Evolutionary conservation across 495 filamentous ascomycete species (phyloP), one percentile per base, ranked within the genome.

Genomic region (Pyronema omphalodes): DNA sequence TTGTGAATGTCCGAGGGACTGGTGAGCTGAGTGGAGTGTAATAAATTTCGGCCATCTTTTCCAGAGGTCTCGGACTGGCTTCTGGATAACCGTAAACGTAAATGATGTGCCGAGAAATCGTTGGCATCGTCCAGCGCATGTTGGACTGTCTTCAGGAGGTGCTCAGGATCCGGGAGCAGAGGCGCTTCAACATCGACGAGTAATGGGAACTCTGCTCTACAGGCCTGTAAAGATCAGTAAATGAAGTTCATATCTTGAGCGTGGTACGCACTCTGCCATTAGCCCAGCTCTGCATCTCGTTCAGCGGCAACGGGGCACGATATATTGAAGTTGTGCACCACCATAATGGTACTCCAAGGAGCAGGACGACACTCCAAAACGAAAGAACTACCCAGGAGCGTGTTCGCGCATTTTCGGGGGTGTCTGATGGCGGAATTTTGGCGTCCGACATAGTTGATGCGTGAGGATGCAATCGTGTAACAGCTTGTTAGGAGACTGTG

Each of bases 251-350:
- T 17, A 12, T 47, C 23, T 47, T 15, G 44, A 23, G 23, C 17
- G 17, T 47, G 9, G 44, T 35, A 61, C 73, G 54, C 68, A 91
- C 89, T 77, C 83, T 88, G 44, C 91, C 86, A 64, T 93, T 83
- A 11, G 88, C 84, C 91, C 91, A 96, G 53, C 83, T 78, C 48
- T 82, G 77, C 91, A 98, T 98, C 55, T 82, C 76, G 60, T 80
- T 73, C 61, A 95, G 67, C 37, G 91, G 91, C 60, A 98, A 70
- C 37, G 78, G 74, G 1, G 91, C 87, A 43, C 91, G 78, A 70
- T 95, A 86, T 60, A 96, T 91, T 0, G 85, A 82, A 0, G 93
- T 96, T n/a, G 91, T 96, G 66, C 80, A 79, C 79, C 86, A 86
- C 91, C 91, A 98, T 79, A 94, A 81, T 58, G 91, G 91, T 56